Evolutionary conservation across 2,329 filamentous ascomycete species (phyloP).

Genomic region (Paramyrothecium sp.): DNA sequence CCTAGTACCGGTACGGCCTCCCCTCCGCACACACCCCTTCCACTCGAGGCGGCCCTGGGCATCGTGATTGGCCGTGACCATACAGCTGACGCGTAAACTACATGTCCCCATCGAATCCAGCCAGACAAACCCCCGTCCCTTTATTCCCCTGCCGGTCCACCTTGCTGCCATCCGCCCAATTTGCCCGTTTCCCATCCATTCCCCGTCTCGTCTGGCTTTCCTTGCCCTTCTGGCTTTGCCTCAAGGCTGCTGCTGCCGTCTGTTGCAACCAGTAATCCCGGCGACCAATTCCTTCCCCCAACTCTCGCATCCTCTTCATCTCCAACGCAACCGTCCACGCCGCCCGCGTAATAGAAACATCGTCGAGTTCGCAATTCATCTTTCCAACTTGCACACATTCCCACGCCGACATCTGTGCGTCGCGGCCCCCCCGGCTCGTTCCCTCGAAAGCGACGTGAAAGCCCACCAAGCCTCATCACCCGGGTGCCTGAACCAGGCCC

Average conservation of each 20-base stretch:
- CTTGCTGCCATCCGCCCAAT: slow-evolving; percentile 5
- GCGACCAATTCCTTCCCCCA: background rate
- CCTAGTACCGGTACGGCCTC: slow-evolving; percentile 21
- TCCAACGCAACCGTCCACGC: too few relatives aligned
- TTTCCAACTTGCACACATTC: slow-evolving; percentile 4
- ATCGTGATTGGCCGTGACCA: slow-evolving; percentile 25
- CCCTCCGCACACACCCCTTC: slow-evolving; percentile 20
- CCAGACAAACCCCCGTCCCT: slow-evolving; percentile 28
- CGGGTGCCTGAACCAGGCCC: slow-evolving; percentile 17
- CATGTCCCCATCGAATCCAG: slow-evolving; percentile 18
- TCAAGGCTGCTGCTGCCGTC: background rate
- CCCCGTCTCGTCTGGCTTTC: background rate
- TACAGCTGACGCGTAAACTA: slow-evolving; percentile 37
- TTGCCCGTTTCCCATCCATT: background rate
- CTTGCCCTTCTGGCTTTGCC: slow-evolving; percentile 2
- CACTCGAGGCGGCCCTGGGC: slow-evolving; percentile 10
- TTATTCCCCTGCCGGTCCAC: slow-evolving; percentile 29
- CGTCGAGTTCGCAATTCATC: slow-evolving; percentile 11
- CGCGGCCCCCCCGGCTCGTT: background rate
- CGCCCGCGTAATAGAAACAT: background rate
- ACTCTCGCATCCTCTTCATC: too few relatives aligned
- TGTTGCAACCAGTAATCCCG: background rate
- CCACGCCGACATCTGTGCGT: background rate
- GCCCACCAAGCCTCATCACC: too few relatives aligned
- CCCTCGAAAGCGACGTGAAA: background rate